These are phyloP conservation scores for Pythium rishiriense DNA, from an alignment of 352 stramenopile genomes.

Conservation along the genomic window DNA sequence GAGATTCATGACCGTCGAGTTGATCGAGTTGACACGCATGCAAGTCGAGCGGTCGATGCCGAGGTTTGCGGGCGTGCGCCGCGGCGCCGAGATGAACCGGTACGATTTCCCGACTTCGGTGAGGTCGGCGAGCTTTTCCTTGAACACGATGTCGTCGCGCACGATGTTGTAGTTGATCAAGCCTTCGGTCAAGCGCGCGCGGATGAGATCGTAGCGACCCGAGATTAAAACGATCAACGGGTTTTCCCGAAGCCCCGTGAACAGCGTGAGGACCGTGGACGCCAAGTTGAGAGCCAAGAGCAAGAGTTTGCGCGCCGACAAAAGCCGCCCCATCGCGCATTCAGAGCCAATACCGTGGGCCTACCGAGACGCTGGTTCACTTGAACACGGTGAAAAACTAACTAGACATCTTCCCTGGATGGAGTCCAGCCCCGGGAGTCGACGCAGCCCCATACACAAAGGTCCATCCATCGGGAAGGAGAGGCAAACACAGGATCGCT, in stretches of 20 bases:
- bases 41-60: slow-evolving; percentile 23
- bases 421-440: too few relatives aligned
- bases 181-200: slow-evolving; percentile 32
- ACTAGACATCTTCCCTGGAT: too few relatives aligned
- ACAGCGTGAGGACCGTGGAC: neutral
- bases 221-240: slow-evolving; percentile 44
- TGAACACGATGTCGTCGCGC: slow-evolving; percentile 35
- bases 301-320: neutral
- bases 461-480: too few relatives aligned
- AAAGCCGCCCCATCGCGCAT: neutral
- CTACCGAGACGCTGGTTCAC: too few relatives aligned
- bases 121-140: slow-evolving; percentile 33
- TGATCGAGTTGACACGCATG: slow-evolving; percentile 25
- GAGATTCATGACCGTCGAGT: slow-evolving; percentile 27
- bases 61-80: slow-evolving; percentile 24
- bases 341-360: too few relatives aligned
- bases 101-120: slow-evolving; percentile 31
- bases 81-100: slow-evolving; percentile 31
- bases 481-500: too few relatives aligned
- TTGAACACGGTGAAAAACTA: too few relatives aligned
- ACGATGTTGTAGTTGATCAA: slow-evolving; percentile 49
- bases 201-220: slow-evolving; percentile 45
- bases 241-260: slow-evolving; percentile 41
- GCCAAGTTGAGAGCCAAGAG: neutral
- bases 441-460: too few relatives aligned